Evolutionary conservation across 257 asterid species (phyloP).

Genomic region (Jacaranda copaia): DNA sequence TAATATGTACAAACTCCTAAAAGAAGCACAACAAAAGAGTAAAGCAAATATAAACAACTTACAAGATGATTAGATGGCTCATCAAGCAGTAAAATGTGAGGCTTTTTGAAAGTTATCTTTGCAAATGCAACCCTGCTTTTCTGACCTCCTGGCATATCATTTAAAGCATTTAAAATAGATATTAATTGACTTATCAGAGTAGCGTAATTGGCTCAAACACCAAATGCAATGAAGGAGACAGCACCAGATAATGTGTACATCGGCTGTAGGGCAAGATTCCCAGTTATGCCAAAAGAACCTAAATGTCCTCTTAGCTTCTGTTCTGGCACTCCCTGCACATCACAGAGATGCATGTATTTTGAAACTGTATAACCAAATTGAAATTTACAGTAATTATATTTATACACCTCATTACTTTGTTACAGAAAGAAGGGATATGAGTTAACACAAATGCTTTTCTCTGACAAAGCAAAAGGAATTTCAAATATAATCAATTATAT

Average conservation of each 20-base stretch:
- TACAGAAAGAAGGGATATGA: constrained; percentile 5
- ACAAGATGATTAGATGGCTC: constrained; percentile 99
- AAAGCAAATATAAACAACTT: constrained; percentile 43
- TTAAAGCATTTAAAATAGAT: constrained; percentile 33
- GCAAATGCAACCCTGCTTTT: constrained; percentile 99
- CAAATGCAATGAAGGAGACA: constrained; percentile 24
- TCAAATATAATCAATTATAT: constrained; percentile 19
- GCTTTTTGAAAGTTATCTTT: constrained; percentile 96
- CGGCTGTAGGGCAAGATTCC: constrained; percentile 98
- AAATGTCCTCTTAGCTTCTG: constrained; percentile 93
- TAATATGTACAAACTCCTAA: constrained; percentile 3
- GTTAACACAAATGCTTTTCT: constrained; percentile 18
- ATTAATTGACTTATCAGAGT: constrained; percentile 27
- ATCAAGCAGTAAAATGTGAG: constrained; percentile 93
- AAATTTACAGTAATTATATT: constrained; percentile 5
- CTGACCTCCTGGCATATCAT: constrained; percentile 84
- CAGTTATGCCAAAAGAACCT: constrained; percentile 97
- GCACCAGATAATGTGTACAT: constrained; percentile 97
- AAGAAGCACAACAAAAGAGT: constrained; percentile 8
- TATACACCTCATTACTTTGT: not conserved
- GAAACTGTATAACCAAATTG: not conserved
- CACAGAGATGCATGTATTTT: constrained; percentile 26
- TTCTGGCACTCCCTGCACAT: constrained; percentile 92
- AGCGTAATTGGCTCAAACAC: constrained; percentile 1
- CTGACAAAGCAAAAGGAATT: constrained; percentile 16